A percentile compares a stretch with the other conserved stretches of the same genome.
Evolutionary conservation across 768 basidiomycete species (phyloP).

Genomic region (Coprinopsis strossmayeri): DNA sequence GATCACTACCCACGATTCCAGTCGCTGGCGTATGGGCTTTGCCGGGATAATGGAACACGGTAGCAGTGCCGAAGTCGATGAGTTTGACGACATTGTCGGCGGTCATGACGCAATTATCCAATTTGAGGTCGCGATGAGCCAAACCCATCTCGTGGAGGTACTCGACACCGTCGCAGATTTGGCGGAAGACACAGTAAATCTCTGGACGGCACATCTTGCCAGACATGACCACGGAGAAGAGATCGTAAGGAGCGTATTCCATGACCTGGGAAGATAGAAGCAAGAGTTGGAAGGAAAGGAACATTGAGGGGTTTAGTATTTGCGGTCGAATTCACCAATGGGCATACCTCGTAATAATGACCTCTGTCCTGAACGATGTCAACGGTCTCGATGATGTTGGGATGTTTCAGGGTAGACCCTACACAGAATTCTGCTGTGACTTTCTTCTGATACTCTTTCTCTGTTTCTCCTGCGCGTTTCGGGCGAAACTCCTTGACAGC

Average conservation of each 20-base stretch:
- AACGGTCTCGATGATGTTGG: constrained; percentile 95
- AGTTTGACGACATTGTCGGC: constrained; percentile 90
- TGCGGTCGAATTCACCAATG: constrained; percentile 3
- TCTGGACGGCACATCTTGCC: constrained; percentile 98
- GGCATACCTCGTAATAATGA: constrained; percentile 92
- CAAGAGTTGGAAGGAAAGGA: constrained; percentile 1
- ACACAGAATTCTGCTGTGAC: constrained; percentile 99
- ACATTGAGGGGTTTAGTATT: constrained; percentile 1
- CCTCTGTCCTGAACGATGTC: constrained; percentile 98
- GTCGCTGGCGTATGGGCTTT: constrained; percentile 74
- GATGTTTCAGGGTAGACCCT: constrained; percentile 87
- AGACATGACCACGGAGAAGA: constrained; percentile 99
- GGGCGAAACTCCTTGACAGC: constrained; percentile 98
- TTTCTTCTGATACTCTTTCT: constrained; percentile 99
- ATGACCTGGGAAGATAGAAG: constrained; percentile 63
- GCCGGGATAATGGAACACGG: constrained; percentile 98
- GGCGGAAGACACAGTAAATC: constrained; percentile 98
- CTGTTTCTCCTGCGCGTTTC: constrained; percentile 79
- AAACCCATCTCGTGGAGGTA: constrained; percentile 97
- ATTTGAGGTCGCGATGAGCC: constrained; percentile 97
- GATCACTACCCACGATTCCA: constrained; percentile 95
- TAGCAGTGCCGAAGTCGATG: constrained; percentile 99
- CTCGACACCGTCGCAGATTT: constrained; percentile 96
- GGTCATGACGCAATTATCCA: constrained; percentile 99
- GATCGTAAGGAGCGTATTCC: constrained; percentile 98